These are phyloP conservation scores for Phylloporus arenicola DNA, from an alignment of 768 basidiomycete species.

Conservation along the genomic window DNA sequence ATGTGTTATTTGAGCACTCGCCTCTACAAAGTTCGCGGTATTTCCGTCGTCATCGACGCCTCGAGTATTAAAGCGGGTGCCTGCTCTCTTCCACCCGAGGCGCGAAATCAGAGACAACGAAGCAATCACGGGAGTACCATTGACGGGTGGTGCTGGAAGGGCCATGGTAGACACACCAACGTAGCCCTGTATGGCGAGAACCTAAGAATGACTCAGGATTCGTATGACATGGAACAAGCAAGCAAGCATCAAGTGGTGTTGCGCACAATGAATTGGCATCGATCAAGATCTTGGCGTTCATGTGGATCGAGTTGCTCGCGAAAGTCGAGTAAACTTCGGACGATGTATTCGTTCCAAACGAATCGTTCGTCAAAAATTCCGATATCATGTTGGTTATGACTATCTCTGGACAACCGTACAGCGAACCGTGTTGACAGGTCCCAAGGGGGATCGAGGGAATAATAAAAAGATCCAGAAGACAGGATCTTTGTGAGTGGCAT, in stretches of 20 bases:
- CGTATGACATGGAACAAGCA: constrained; percentile 2
- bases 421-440: constrained; percentile 83
- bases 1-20: constrained; percentile 27
- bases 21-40: constrained; percentile 96
- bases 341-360: constrained; percentile 93
- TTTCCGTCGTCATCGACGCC: constrained; percentile 95
- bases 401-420: constrained; percentile 56
- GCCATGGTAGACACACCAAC: constrained; percentile 80
- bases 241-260: constrained; percentile 4
- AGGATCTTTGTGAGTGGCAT: constrained; percentile 84
- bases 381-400: constrained; percentile 40
- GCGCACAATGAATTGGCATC: constrained; percentile 79
- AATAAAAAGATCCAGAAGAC: constrained; percentile 91
- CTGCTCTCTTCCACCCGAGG: constrained; percentile 91
- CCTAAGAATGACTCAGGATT: constrained; percentile 35
- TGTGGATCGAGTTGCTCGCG: constrained; percentile 65
- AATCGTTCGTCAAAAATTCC: constrained; percentile 78
- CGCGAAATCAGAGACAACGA: constrained; percentile 81
- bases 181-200: constrained; percentile 92
- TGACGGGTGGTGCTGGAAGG: constrained; percentile 66
- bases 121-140: constrained; percentile 65
- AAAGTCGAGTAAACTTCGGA: constrained; percentile 84
- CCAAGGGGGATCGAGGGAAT: constrained; percentile 77
- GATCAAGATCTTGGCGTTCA: constrained; percentile 73
- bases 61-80: constrained; percentile 94